A percentile compares a stretch with the other conserved stretches of the same genome.
These are phyloP conservation scores for Monosporascus cannonballus DNA, from an alignment of 2,329 filamentous ascomycete species.

Conservation along the genomic window DNA sequence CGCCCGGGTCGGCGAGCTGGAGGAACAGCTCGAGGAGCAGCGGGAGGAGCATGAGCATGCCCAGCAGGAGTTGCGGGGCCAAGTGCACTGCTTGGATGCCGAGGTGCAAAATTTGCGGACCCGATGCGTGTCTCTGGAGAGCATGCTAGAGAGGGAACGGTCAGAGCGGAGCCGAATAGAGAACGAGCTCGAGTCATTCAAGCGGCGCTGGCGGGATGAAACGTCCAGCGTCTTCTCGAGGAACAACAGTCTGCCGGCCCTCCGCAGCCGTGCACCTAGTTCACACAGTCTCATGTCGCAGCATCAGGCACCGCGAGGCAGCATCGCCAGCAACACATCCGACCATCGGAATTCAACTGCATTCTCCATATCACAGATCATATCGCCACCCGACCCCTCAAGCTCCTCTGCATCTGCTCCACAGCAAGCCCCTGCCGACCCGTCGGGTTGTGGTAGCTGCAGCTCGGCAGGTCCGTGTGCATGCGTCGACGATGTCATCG, in stretches of 20 bases:
- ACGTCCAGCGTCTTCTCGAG: constrained; percentile 18
- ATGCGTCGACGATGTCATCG: constrained; percentile 53
- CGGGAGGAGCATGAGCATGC: constrained; percentile 51
- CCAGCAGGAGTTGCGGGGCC: constrained; percentile 52
- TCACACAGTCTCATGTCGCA: constrained; percentile 11
- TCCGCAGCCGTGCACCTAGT: constrained; percentile 14
- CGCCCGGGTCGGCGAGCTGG: constrained; percentile 72
- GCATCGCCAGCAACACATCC: constrained; percentile 17
- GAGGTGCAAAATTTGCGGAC: constrained; percentile 61
- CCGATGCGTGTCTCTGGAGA: constrained; percentile 57
- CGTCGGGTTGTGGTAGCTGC: constrained; percentile 50
- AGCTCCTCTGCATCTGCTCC: constrained; percentile 19
- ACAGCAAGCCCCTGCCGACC: constrained; percentile 26
- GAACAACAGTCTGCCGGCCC: constrained; percentile 19
- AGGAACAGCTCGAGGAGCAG: constrained; percentile 59
- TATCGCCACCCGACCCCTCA: constrained; percentile 43
- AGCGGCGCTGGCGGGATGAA: constrained; percentile 19
- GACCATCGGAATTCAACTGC: constrained; percentile 28
- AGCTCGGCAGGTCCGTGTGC: constrained; percentile 46
- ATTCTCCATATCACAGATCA: constrained; percentile 52
- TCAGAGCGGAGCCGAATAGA: constrained; percentile 35
- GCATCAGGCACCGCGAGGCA: constrained; percentile 22
- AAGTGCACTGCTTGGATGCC: constrained; percentile 52
- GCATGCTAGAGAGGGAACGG: constrained; percentile 54
- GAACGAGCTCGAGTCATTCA: constrained; percentile 22